phyloP scores from a whole-genome alignment of 2,329 filamentous ascomycete genomes.

The Colletotrichum siamense region DNA sequence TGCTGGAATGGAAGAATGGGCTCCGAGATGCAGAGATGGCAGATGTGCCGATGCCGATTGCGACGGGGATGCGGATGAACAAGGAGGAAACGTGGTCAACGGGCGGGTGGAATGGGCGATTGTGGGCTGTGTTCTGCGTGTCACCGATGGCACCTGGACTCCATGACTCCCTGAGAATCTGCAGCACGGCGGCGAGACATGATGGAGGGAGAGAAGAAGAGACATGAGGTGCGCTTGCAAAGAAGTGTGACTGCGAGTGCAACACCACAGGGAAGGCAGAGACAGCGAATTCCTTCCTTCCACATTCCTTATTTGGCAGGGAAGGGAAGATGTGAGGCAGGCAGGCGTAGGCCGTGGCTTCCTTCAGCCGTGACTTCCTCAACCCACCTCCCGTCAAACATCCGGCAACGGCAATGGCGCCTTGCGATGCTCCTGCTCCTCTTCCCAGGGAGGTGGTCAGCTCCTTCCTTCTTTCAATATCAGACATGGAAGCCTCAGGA shows the following conservation, averaged over 20 bases:
- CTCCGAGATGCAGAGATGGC: not conserved
- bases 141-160: not conserved
- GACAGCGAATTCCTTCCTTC: not conserved
- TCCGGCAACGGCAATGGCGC: not conserved
- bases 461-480: not conserved
- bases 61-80: not conserved
- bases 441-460: not conserved
- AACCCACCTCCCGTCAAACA: not conserved
- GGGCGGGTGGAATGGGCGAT: not conserved
- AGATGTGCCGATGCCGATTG: not conserved
- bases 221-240: not conserved
- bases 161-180: not conserved
- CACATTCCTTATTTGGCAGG: not conserved
- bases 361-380: not conserved
- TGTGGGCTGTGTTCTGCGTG: not conserved
- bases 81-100: slow-evolving; percentile 9
- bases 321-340: not conserved
- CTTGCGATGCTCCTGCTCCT: not conserved
- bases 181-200: not conserved
- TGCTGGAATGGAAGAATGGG: not conserved
- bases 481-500: not conserved
- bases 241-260: not conserved
- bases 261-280: not conserved
- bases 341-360: not conserved
- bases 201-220: not conserved